A percentile compares a stretch with the other conserved stretches of the same genome.
Conservation (phyloP, 768 basidiomycete species). For the Boletus vermiculosoides region DNA sequence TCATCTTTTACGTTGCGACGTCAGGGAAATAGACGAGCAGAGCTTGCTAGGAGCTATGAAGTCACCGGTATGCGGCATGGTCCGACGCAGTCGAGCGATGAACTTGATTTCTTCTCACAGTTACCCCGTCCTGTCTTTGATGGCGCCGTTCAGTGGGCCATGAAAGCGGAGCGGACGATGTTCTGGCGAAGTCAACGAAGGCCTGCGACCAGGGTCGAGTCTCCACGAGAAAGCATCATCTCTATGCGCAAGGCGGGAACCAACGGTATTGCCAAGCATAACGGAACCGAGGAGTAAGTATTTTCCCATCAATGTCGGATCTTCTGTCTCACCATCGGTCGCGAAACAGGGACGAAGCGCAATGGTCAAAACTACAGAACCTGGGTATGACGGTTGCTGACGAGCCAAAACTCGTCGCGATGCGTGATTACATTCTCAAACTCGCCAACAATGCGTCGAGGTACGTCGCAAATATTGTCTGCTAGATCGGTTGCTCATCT, state of each 20-base stretch:
- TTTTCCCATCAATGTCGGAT: not conserved
- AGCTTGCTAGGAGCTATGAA: conserved; percentile 76
- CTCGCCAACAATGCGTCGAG: conserved; percentile 77
- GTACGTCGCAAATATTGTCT: conserved; percentile 36
- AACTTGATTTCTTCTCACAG: conserved; percentile 26
- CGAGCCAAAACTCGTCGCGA: conserved; percentile 81
- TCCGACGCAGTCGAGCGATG: not conserved
- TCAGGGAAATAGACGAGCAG: conserved; percentile 69
- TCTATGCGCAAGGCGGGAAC: conserved; percentile 55
- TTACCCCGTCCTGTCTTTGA: conserved; percentile 76
- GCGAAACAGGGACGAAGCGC: conserved; percentile 64
- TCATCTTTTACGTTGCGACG: conserved; percentile 82
- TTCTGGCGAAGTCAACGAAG: conserved; percentile 72
- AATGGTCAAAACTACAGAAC: conserved; percentile 77
- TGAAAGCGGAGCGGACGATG: conserved; percentile 72
- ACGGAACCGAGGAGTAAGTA: conserved; percentile 77
- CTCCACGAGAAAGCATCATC: conserved; percentile 69
- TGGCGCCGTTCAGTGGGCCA: conserved; percentile 84
- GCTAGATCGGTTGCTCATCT: conserved; percentile 3
- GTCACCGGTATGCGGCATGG: conserved; percentile 59
- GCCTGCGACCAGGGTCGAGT: conserved; percentile 51
- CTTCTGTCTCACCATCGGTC: not conserved
- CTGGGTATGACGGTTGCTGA: conserved; percentile 82
- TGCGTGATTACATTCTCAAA: conserved; percentile 87
- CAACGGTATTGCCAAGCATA: conserved; percentile 40